phyloP scores from a whole-genome alignment of 1,139 yeast genomes.

The Debaryomyces sp. region DNA sequence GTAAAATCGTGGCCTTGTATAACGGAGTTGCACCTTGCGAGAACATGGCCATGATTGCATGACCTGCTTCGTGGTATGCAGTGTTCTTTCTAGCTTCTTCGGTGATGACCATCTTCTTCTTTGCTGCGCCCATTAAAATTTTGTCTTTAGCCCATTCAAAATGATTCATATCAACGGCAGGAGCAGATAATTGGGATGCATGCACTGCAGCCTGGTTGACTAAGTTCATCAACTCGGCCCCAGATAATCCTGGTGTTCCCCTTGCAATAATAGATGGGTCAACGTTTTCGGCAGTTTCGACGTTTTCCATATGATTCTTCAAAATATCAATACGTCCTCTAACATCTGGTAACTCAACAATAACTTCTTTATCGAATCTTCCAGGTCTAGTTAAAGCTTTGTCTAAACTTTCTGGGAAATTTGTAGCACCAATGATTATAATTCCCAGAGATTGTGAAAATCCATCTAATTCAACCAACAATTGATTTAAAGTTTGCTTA shows the following conservation, averaged over 20 bases:
- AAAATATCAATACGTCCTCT: constrained; percentile 94
- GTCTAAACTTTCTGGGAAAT: constrained; percentile 95
- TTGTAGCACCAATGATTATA: constrained; percentile 96
- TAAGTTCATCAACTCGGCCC: constrained; percentile 93
- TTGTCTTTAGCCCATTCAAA: constrained; percentile 99
- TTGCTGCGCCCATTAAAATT: constrained; percentile 96
- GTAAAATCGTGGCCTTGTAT: constrained; percentile 94
- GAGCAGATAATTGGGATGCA: constrained; percentile 91
- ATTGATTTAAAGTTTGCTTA: constrained; percentile 93
- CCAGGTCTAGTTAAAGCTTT: constrained; percentile 98
- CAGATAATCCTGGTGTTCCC: constrained; percentile 98
- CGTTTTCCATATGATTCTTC: constrained; percentile 89
- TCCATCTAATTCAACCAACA: constrained; percentile 95
- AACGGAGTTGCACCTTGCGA: constrained; percentile 95
- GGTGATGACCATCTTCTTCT: constrained; percentile 95
- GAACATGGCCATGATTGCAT: constrained; percentile 95
- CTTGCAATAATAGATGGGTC: constrained; percentile 90
- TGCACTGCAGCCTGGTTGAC: constrained; percentile 98
- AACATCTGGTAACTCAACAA: constrained; percentile 96
- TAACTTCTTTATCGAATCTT: constrained; percentile 93
- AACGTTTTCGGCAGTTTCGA: constrained; percentile 81
- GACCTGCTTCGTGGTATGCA: constrained; percentile 99
- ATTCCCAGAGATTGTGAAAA: constrained; percentile 92
- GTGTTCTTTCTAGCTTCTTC: constrained; percentile 93
- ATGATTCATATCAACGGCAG: constrained; percentile 87